These are phyloP conservation scores for Phialophora tarda DNA, from an alignment of 2,329 filamentous ascomycete genomes.

Conservation along the genomic window DNA sequence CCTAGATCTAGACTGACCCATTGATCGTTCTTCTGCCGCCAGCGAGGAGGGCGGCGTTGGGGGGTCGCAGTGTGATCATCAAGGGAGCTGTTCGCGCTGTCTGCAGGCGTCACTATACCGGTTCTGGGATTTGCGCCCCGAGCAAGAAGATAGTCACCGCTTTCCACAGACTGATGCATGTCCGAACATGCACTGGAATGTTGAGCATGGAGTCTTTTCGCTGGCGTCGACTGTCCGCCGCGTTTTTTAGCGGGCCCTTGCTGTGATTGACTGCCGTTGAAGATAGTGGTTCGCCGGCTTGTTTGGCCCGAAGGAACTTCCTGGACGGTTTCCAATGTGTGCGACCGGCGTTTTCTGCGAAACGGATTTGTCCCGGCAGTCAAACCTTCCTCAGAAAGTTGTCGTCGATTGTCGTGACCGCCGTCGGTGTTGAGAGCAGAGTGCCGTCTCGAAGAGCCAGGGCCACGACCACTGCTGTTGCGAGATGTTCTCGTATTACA, in stretches of 20 bases:
- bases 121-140: conserved; percentile 47
- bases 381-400: background rate
- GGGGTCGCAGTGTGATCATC: conserved; percentile 29
- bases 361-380: background rate
- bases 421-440: conserved; percentile 2
- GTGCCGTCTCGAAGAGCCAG: background rate
- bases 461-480: background rate
- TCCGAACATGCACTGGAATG: conserved; percentile 10
- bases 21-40: conserved; percentile 46
- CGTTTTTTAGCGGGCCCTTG: background rate
- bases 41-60: conserved; percentile 39
- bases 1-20: conserved; percentile 44
- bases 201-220: background rate
- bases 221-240: background rate
- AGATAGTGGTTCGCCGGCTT: conserved; percentile 19
- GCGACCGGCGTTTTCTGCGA: conserved; percentile 19
- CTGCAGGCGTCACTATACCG: conserved; percentile 46
- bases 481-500: conserved; percentile 1
- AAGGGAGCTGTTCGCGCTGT: conserved; percentile 39
- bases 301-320: conserved; percentile 29
- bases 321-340: conserved; percentile 14
- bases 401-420: conserved; percentile 7
- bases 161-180: conserved; percentile 36
- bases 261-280: conserved; percentile 11
- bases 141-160: conserved; percentile 45